phyloP scores from a whole-genome alignment of 2,329 filamentous ascomycete species.

The Ceratocystis destructans region DNA sequence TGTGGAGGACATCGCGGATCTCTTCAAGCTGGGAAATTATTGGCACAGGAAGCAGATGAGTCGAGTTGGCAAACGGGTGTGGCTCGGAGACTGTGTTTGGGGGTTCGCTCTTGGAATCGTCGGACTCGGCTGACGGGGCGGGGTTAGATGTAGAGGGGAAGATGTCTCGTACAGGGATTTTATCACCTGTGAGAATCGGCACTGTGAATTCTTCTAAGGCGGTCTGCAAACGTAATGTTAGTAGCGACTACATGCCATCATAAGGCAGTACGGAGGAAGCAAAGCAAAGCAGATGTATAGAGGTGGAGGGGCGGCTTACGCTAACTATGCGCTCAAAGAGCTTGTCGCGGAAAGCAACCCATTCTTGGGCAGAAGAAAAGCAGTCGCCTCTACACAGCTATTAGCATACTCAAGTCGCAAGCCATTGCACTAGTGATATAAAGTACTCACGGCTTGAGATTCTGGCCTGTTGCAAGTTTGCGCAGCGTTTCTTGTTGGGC shows the following conservation, averaged over 20 bases:
- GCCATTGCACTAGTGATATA: not conserved
- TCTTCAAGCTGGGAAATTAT: slow-evolving; percentile 48
- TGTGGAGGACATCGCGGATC: slow-evolving; percentile 47
- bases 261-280: not conserved
- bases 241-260: not conserved
- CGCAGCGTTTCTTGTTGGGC: slow-evolving; percentile 3
- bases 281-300: not conserved
- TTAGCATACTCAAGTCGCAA: not conserved
- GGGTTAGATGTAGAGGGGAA: slow-evolving; percentile 18
- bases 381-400: not conserved
- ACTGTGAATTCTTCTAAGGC: slow-evolving; percentile 10
- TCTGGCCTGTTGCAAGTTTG: slow-evolving; percentile 5
- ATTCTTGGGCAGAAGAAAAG: slow-evolving; percentile 8
- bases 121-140: slow-evolving; percentile 26
- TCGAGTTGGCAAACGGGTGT: slow-evolving; percentile 19
- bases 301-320: not conserved
- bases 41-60: slow-evolving; percentile 46
- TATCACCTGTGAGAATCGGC: slow-evolving; percentile 14
- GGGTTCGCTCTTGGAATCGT: slow-evolving; percentile 24
- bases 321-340: slow-evolving; percentile 16
- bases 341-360: slow-evolving; percentile 15
- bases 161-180: slow-evolving; percentile 13
- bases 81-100: slow-evolving; percentile 19
- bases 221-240: slow-evolving; percentile 2
- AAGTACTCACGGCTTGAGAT: slow-evolving; percentile 5